Percentiles rank a stretch among this genome's conserved stretches.
phyloP scores from a whole-genome alignment of 768 basidiomycete genomes.

The Psilocybe cyanescens region DNA sequence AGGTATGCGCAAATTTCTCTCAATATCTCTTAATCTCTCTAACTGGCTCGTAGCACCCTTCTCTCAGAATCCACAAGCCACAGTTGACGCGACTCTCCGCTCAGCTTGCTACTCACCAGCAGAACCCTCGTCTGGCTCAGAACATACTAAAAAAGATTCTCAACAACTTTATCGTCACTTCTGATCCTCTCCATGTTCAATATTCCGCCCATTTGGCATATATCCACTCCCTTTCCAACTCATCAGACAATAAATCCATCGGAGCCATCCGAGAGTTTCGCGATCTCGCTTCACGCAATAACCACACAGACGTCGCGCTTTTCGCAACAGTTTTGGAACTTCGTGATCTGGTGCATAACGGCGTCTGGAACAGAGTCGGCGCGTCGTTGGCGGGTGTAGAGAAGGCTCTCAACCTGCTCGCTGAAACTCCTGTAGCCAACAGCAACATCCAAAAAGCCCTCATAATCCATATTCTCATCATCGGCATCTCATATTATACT shows the following conservation, averaged over 20 bases:
- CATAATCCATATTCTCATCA: conserved; percentile 61
- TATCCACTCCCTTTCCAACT: conserved; percentile 41
- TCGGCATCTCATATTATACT: conserved; percentile 65
- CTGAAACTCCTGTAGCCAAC: conserved; percentile 11
- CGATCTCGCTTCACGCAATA: conserved; percentile 25
- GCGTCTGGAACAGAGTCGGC: conserved; percentile 55
- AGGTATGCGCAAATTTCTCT: conserved; percentile 39
- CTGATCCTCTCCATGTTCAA: conserved; percentile 54
- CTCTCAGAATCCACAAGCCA: conserved; percentile 61
- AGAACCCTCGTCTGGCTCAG: conserved; percentile 62
- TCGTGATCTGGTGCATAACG: conserved; percentile 55
- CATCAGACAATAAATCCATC: conserved; percentile 27
- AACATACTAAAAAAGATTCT: conserved; percentile 60
- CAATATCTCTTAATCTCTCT: conserved; percentile 8
- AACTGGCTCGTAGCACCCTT: conserved; percentile 55
- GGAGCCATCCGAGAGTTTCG: conserved; percentile 39
- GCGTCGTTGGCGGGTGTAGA: conserved; percentile 55
- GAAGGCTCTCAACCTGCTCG: conserved; percentile 46
- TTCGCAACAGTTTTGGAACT: conserved; percentile 61
- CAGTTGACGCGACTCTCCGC: conserved; percentile 66
- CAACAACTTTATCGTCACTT: conserved; percentile 41
- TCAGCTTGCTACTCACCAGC: conserved; percentile 53
- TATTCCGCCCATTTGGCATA: conserved; percentile 62
- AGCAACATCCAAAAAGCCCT: conserved; percentile 32
- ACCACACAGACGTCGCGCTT: conserved; percentile 47